Conservation (phyloP, 2,329 filamentous ascomycete genomes). For the Alternaria arborescens region DNA sequence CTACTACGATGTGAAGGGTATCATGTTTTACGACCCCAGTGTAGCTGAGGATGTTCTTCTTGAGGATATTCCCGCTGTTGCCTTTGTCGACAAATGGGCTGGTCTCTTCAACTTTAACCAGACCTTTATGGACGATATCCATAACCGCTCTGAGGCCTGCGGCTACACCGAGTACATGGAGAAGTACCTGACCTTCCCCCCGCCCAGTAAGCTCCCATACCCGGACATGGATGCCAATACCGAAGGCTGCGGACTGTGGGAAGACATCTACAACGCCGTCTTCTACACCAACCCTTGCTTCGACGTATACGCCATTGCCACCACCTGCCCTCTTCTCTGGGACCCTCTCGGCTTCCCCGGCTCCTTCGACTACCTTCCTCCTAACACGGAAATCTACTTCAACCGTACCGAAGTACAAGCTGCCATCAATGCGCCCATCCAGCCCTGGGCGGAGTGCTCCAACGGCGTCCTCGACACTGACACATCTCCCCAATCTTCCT, state of each 20-base stretch:
- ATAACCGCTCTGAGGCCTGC: constrained; percentile 63
- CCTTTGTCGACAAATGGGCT: constrained; percentile 69
- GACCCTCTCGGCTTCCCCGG: constrained; percentile 75
- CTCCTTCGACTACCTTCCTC: constrained; percentile 69
- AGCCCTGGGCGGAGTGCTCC: constrained; percentile 67
- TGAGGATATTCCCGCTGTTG: constrained; percentile 62
- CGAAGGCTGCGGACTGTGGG: constrained; percentile 67
- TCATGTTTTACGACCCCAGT: constrained; percentile 77
- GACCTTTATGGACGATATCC: constrained; percentile 62
- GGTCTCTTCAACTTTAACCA: constrained; percentile 71
- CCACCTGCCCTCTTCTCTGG: constrained; percentile 74
- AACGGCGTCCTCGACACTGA: constrained; percentile 61
- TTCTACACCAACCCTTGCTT: constrained; percentile 76
- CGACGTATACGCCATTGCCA: constrained; percentile 76
- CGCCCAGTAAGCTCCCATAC: constrained; percentile 66
- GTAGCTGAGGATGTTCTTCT: constrained; percentile 64
- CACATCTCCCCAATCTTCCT: constrained; percentile 62
- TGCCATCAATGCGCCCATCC: constrained; percentile 70
- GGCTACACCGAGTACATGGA: constrained; percentile 69
- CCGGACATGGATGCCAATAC: constrained; percentile 55
- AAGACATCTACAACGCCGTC: constrained; percentile 64
- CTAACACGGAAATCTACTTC: constrained; percentile 72
- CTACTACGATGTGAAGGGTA: constrained; percentile 73
- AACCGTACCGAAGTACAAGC: constrained; percentile 74
- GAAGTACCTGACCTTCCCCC: constrained; percentile 73